Percentiles rank a stretch among this genome's conserved stretches.
Conservation (phyloP, 208 protist genomes). For the Crithidia acanthocephali region DNA sequence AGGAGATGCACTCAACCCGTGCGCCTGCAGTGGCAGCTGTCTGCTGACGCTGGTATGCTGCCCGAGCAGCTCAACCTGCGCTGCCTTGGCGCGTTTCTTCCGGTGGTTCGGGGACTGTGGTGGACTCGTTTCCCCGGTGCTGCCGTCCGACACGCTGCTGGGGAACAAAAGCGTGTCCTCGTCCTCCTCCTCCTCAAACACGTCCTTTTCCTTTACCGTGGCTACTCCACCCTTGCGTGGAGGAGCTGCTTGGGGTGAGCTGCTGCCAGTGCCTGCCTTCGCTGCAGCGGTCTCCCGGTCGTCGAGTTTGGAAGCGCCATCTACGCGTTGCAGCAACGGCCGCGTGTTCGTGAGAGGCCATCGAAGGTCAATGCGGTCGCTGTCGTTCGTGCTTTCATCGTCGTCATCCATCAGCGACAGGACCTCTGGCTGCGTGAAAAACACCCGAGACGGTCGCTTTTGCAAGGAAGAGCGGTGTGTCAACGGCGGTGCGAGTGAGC, state of each 20-base stretch:
- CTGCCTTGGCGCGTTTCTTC: no score
- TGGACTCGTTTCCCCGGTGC: not conserved
- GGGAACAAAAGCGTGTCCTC: conserved; percentile 25
- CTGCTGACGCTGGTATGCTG: no score
- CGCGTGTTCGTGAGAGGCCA: not conserved
- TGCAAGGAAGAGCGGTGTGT: not conserved
- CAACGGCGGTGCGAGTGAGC: not conserved
- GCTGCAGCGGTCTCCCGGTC: not conserved
- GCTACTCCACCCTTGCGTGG: not conserved
- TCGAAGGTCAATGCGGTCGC: not conserved
- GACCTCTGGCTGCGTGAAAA: conserved; percentile 28
- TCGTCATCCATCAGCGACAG: not conserved
- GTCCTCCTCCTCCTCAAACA: conserved; percentile 1
- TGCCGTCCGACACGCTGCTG: conserved; percentile 9
- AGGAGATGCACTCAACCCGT: no score
- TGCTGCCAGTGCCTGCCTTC: not conserved
- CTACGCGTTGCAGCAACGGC: no score
- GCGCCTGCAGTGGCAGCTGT: no score
- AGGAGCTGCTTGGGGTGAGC: not conserved
- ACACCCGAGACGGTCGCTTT: not conserved
- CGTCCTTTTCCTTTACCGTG: not conserved
- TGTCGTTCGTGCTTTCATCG: not conserved
- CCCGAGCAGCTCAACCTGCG: no score
- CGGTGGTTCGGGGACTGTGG: not conserved
- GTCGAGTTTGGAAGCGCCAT: no score